Conservation (phyloP, 2,329 filamentous ascomycete genomes). For the Nakataea oryzae region DNA sequence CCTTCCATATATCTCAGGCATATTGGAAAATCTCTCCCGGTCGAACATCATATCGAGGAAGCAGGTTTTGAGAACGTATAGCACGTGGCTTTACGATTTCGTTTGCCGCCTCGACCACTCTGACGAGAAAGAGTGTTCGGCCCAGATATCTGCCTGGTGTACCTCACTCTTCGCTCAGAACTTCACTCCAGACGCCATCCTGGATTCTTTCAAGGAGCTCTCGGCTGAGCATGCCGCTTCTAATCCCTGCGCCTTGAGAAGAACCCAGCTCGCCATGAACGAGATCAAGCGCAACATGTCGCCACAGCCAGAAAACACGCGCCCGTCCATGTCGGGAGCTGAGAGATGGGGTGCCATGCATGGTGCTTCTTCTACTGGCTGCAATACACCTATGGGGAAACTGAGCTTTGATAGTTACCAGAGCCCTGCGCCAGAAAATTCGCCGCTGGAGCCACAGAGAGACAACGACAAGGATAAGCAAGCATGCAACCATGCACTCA, state of each 20-base stretch:
- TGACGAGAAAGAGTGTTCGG: neutral
- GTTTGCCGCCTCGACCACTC: constrained; percentile 8
- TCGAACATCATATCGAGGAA: neutral
- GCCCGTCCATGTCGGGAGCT: neutral
- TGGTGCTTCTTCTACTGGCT: neutral
- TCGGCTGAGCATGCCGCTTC: constrained; percentile 1
- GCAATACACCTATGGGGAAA: neutral
- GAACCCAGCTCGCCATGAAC: neutral
- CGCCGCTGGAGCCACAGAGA: neutral
- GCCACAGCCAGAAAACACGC: neutral
- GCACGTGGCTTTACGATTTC: constrained; percentile 10
- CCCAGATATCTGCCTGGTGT: constrained; percentile 10
- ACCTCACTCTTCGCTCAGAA: constrained; percentile 6
- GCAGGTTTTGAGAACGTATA: neutral
- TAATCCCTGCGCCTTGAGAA: constrained; percentile 3
- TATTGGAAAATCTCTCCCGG: neutral
- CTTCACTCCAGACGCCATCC: constrained; percentile 8
- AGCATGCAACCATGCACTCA: neutral
- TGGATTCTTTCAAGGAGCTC: constrained; percentile 9
- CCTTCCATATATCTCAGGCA: neutral
- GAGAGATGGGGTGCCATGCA: neutral
- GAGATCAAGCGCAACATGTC: neutral
- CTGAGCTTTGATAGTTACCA: neutral
- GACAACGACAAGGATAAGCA: neutral
- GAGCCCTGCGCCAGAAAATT: too few species aligned